These are phyloP conservation scores for Cokeromyces recurvatus DNA, from an alignment of 371 early-diverging fungal genomes.

Conservation along the genomic window DNA sequence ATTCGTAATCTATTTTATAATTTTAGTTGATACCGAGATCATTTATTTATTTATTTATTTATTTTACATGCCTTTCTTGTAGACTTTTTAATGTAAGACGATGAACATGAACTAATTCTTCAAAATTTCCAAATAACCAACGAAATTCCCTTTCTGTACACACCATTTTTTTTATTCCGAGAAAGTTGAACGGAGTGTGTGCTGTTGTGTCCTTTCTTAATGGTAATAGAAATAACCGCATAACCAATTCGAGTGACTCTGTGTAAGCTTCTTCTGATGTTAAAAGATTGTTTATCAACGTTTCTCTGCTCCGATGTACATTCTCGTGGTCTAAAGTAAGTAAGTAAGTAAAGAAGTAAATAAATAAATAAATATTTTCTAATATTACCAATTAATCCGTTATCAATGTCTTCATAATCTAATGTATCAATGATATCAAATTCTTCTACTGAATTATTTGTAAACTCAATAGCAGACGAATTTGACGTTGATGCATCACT, in stretches of 20 bases:
- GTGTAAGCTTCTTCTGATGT: conserved; percentile 32
- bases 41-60: background rate
- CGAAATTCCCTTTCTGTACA: conserved; percentile 39
- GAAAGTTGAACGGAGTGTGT: conserved; percentile 26
- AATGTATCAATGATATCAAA: conserved; percentile 5
- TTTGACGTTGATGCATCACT: background rate
- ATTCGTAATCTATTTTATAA: conserved; percentile 19
- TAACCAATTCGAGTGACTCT: conserved; percentile 30
- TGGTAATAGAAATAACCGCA: conserved; percentile 23
- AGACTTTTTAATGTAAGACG: conserved; percentile 21
- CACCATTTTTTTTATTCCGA: conserved; percentile 33
- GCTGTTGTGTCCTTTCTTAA: conserved; percentile 24
- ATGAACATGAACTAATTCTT: conserved; percentile 30
- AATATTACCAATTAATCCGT: conserved; percentile 22
- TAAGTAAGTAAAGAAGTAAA: background rate
- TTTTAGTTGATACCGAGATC: background rate
- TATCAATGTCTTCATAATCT: conserved; percentile 20
- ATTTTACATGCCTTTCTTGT: conserved; percentile 29
- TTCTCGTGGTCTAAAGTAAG: conserved; percentile 32
- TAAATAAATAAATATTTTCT: background rate
- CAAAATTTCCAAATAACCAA: conserved; percentile 43
- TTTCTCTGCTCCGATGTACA: conserved; percentile 33
- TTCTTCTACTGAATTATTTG: conserved; percentile 2
- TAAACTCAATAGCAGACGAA: conserved; percentile 7
- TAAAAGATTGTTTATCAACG: conserved; percentile 25